phyloP scores from a whole-genome alignment of 106 monocot species.

The Dendrobium catenatum region DNA sequence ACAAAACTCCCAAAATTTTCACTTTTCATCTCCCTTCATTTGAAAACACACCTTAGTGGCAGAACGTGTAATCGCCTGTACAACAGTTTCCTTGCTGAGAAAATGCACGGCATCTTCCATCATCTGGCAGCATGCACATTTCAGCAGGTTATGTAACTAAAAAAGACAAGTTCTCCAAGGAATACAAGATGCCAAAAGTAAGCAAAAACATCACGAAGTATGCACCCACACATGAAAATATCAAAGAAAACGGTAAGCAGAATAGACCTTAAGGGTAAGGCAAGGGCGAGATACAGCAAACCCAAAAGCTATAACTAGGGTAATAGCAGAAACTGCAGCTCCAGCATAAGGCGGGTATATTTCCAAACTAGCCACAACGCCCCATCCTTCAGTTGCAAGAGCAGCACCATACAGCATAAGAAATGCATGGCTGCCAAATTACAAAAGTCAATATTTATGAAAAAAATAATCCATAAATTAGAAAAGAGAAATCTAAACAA shows the following conservation, averaged over 20 bases:
- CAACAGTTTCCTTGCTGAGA: slow-evolving; percentile 90
- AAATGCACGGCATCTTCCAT: slow-evolving; percentile 97
- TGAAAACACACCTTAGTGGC: slow-evolving; percentile 68
- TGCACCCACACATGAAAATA: neutral
- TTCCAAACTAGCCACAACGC: slow-evolving; percentile 88
- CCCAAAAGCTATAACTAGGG: slow-evolving; percentile 89
- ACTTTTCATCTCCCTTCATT: neutral
- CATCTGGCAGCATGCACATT: slow-evolving; percentile 45
- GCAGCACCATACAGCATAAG: slow-evolving; percentile 86
- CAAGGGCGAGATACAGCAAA: slow-evolving; percentile 99
- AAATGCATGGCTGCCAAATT: slow-evolving; percentile 65
- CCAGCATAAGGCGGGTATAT: slow-evolving; percentile 95
- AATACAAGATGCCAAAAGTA: slow-evolving; percentile 1
- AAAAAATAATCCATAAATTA: neutral
- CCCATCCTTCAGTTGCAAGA: slow-evolving; percentile 90
- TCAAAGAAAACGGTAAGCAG: neutral
- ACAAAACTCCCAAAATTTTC: neutral
- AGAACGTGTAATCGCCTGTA: slow-evolving; percentile 90
- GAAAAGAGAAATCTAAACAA: neutral
- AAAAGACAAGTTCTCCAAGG: neutral
- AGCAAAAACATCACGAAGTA: neutral
- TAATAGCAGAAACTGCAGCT: slow-evolving; percentile 91
- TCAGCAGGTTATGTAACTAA: neutral
- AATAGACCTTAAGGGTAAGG: slow-evolving; percentile 69
- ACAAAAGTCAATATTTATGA: slow-evolving; percentile 5